Base-by-base conservation (phyloP, 805 yeast species). In the Hanseniaspora meyeri region DNA sequence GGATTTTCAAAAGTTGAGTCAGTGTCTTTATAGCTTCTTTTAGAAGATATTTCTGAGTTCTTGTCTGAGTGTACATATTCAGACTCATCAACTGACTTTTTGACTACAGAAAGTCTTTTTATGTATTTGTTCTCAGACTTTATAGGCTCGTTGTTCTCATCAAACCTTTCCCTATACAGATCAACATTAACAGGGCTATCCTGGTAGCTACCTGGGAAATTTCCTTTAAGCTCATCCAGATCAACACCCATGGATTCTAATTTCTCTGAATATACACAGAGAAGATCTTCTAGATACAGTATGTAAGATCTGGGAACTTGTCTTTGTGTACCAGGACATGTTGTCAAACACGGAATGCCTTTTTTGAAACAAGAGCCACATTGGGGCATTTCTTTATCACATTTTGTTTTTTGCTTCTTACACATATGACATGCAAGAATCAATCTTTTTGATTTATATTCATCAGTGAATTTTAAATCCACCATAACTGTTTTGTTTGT, bases 261-360 rank as follows among this genome's bases (percentile, higher is more conserved):
- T 58, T 74, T 70, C 6, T 64, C 62, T 65, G 85, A 87, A 59
- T 88, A 70, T n/a, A 70, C 69, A 9, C 74, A 72, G 2, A 87
- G 72, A 39, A 81, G 71, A 57, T 80, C 82, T 65, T 88, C 96
- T 58, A 88, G 70, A 62, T 82, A 83, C 20, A 80, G 76, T 3
- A 87, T 79, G 64, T 85, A 85, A 2, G 88, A 84, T 40, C 97
- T 71, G 0, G 96, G 95, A 1, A 88, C 80, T 61, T 85, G 88
- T 55, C 95, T 73, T 0, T 95, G 95, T 0, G 96, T 87, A 7
- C 89, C 87, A 0, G 95, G 89, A 65, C 90, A 96, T 3, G 86
- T 68, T 0, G 95, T 87, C 4, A 87, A 81, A 69, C 97, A 89
- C 7, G 85, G 86, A 2, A 72, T 37, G 16, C 57, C 57, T 16